Conservation (phyloP, 208 protist species). For the Crithidia sp. region DNA sequence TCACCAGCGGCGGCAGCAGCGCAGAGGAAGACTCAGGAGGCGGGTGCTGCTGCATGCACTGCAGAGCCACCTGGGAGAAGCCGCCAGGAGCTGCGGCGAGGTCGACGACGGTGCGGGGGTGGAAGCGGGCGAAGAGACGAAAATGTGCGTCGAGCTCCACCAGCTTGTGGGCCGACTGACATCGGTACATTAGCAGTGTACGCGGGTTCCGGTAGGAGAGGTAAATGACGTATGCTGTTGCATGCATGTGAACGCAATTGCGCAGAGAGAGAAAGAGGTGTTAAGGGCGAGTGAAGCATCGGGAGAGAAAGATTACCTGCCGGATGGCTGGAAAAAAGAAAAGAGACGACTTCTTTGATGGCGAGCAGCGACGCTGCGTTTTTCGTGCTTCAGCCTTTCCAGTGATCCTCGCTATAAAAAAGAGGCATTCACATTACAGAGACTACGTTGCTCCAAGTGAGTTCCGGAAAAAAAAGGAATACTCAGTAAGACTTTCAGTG, state of each 20-base stretch:
- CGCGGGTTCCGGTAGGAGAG: too few species aligned
- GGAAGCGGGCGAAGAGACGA: conserved; percentile 37
- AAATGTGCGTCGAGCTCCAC: conserved; percentile 62
- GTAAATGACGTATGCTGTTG: not conserved
- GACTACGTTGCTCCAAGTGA: not conserved
- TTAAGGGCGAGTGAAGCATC: not conserved
- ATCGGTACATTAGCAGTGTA: conserved; percentile 39
- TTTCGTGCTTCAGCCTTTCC: not conserved
- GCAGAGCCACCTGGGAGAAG: conserved; percentile 72
- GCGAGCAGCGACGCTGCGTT: too few species aligned
- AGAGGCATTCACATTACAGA: not conserved
- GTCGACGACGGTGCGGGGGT: conserved; percentile 56
- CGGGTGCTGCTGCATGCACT: conserved; percentile 41
- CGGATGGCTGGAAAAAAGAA: conserved; percentile 3
- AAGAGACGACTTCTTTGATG: not conserved
- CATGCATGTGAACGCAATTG: too few species aligned
- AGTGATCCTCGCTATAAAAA: conserved; percentile 1
- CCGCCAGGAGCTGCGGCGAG: conserved; percentile 75
- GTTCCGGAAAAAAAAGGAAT: conserved; percentile 4
- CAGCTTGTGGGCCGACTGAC: conserved; percentile 69
- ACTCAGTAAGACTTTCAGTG: not conserved
- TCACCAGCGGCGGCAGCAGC: conserved; percentile 36
- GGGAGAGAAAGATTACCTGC: conserved; percentile 7
- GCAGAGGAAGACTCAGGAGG: too few species aligned
- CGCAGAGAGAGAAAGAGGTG: conserved; percentile 19